Evolutionary conservation across 495 filamentous ascomycete species (phyloP).

Genomic region (Penicillium salamii): DNA sequence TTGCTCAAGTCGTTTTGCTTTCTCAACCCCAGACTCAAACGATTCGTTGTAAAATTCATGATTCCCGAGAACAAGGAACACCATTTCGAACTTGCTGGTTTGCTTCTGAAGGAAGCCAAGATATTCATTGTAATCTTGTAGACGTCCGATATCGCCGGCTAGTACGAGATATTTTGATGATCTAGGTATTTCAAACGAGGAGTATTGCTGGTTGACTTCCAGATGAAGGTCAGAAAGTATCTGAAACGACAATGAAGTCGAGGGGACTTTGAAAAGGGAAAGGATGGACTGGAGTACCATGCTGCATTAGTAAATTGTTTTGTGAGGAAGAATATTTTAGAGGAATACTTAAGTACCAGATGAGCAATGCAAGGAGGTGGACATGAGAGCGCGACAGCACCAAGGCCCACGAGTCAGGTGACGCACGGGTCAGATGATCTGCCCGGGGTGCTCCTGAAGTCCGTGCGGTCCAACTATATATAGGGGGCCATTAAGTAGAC

Average conservation of each 20-base stretch:
- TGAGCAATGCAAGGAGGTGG: too few species aligned
- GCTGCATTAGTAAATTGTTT: too few species aligned
- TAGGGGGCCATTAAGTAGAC: too few species aligned
- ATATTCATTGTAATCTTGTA: conserved; percentile 52
- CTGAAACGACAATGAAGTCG: conserved; percentile 49
- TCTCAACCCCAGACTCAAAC: conserved; percentile 34
- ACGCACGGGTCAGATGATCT: too few species aligned
- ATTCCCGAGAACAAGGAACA: conserved; percentile 57
- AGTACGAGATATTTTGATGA: conserved; percentile 51
- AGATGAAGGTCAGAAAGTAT: conserved; percentile 59
- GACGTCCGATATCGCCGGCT: conserved; percentile 56
- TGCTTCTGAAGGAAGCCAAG: conserved; percentile 49
- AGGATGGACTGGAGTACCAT: too few species aligned
- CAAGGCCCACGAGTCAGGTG: too few species aligned
- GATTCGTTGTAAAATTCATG: conserved; percentile 56
- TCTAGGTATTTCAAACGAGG: conserved; percentile 43
- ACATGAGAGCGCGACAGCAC: too few species aligned
- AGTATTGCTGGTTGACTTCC: conserved; percentile 51
- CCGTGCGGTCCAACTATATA: too few species aligned
- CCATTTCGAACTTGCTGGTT: conserved; percentile 36
- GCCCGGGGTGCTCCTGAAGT: too few species aligned
- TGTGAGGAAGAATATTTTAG: too few species aligned
- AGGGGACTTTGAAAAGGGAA: neutral
- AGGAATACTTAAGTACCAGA: too few species aligned
- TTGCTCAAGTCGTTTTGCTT: conserved; percentile 39